Evolutionary conservation across 257 asterid species (phyloP).

Genomic region (Coffea canephora): DNA sequence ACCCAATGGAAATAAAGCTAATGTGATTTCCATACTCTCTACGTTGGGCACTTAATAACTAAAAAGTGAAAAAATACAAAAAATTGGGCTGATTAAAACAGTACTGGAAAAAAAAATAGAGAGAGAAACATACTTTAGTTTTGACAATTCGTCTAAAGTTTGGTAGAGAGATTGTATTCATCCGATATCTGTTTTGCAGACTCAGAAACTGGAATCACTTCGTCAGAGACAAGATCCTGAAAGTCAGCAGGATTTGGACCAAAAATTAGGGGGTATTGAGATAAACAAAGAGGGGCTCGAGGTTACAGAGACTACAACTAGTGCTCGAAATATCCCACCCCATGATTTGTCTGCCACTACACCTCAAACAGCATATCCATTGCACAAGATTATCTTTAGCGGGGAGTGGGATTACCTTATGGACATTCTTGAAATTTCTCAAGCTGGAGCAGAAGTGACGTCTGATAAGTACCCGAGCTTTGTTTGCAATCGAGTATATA

Average conservation of each 20-base stretch:
- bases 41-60: not conserved
- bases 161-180: not conserved
- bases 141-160: not conserved
- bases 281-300: conserved; percentile 56
- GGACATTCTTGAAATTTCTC: conserved; percentile 47
- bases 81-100: not conserved
- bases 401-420: conserved; percentile 86
- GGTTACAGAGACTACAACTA: conserved; percentile 23
- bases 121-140: not conserved
- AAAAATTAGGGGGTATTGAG: conserved; percentile 35
- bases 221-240: conserved; percentile 46
- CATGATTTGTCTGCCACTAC: conserved; percentile 59
- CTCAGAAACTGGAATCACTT: conserved; percentile 37
- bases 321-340: conserved; percentile 62
- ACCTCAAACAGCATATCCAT: conserved; percentile 69
- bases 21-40: not conserved
- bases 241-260: conserved; percentile 35
- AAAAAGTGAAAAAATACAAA: not conserved
- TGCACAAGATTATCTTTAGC: conserved; percentile 62
- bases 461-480: conserved; percentile 64
- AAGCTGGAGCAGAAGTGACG: conserved; percentile 34
- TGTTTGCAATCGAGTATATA: conserved; percentile 61
- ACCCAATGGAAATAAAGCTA: not conserved
- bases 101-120: not conserved
- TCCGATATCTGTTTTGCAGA: conserved; percentile 36